phyloP scores from a whole-genome alignment of 148 eudicot genomes.

The Camellia sinensis region DNA sequence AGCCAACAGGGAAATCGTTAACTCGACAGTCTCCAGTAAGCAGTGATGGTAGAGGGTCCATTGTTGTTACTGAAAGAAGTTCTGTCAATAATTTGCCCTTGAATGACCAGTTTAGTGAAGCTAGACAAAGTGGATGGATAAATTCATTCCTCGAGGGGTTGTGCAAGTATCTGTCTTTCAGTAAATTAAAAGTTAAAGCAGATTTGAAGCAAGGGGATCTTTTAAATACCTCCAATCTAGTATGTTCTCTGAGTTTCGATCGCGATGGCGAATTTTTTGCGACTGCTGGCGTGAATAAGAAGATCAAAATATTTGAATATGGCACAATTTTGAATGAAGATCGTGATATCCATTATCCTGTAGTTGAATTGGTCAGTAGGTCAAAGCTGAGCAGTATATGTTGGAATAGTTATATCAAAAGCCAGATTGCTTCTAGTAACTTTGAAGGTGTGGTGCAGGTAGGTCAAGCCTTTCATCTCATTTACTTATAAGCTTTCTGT shows the following conservation, averaged over 20 bases:
- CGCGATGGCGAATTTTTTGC: constrained; percentile 96
- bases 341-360: constrained; percentile 90
- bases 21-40: constrained; percentile 49
- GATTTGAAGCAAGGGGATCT: constrained; percentile 95
- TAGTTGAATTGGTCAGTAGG: constrained; percentile 79
- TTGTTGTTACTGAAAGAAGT: constrained; percentile 58
- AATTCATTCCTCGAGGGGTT: constrained; percentile 82
- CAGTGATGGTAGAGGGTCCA: constrained; percentile 70
- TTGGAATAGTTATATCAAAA: constrained; percentile 95
- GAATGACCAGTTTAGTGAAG: constrained; percentile 34
- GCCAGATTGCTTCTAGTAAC: constrained; percentile 97
- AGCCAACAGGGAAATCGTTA: constrained; percentile 41
- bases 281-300: constrained; percentile 96
- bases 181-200: constrained; percentile 75
- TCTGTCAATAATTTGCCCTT: constrained; percentile 45
- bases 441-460: constrained; percentile 98
- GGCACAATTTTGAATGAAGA: constrained; percentile 62
- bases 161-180: constrained; percentile 77
- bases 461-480: constrained; percentile 12
- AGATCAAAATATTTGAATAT: constrained; percentile 89
- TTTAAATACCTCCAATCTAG: constrained; percentile 81
- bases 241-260: constrained; percentile 84
- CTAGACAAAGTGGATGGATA: constrained; percentile 68
- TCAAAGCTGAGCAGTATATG: constrained; percentile 94
- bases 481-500: neutral